Percentiles rank a stretch among this genome's conserved stretches.
Conservation (phyloP, 192 early-diverging fungal genomes). For the Podila verticillata region DNA sequence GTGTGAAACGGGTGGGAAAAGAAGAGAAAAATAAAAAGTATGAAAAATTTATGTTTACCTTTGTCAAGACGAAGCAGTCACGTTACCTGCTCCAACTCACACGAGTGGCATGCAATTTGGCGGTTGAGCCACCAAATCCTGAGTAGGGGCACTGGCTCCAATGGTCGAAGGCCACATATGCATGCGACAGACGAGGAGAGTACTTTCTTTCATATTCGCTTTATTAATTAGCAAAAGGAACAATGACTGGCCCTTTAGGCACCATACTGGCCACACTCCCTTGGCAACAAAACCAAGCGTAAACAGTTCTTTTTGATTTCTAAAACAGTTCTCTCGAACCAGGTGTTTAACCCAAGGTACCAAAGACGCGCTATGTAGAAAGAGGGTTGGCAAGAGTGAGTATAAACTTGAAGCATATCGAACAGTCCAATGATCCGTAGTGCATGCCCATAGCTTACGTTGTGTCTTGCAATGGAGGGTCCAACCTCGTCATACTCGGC, state of each 20-base stretch:
- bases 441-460: constrained; percentile 47
- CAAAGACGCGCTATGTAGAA: constrained; percentile 39
- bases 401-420: too few relatives aligned
- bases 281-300: background rate
- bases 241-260: too few relatives aligned
- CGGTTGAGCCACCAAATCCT: too few relatives aligned
- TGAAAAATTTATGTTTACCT: background rate
- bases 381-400: background rate
- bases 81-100: too few relatives aligned
- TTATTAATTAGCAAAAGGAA: too few relatives aligned
- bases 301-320: background rate
- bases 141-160: too few relatives aligned
- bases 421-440: background rate
- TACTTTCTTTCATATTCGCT: too few relatives aligned
- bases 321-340: background rate
- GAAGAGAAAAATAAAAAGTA: constrained; percentile 20
- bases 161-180: too few relatives aligned
- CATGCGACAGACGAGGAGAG: too few relatives aligned
- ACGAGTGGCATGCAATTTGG: too few relatives aligned
- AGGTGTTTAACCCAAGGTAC: constrained; percentile 37
- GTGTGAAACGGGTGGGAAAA: constrained; percentile 4
- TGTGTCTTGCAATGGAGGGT: constrained; percentile 93
- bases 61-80: too few relatives aligned
- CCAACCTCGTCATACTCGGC: constrained; percentile 98
- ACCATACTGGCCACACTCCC: too few relatives aligned